Evolutionary conservation across 2,329 filamentous ascomycete genomes (phyloP), one percentile per base, ranked within the genome.

Genomic region (Penicillium italicum): DNA sequence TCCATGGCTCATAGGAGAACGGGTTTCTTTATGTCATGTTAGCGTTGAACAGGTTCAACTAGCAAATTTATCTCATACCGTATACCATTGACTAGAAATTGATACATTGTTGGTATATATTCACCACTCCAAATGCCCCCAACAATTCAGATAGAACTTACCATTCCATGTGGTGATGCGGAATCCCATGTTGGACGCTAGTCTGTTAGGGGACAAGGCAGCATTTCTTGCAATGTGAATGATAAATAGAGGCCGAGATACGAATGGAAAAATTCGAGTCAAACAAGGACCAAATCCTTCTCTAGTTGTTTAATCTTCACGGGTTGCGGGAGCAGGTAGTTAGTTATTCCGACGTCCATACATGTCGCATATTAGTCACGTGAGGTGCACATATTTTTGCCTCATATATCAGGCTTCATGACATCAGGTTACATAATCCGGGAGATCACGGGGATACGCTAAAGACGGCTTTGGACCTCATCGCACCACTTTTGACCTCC

Each of bases 91-190:
- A 91, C 88, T 91, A 60, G 10, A 12, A 22, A 20, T 4, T 18
- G 33, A 58, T 22, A 54, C 22, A 62, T 31, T 43, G 46, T 66
- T 68, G 76, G 70, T 50, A 64, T 47, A 37, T 31, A 53, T 45
- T 31, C n/a, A 24, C 12, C 14, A 37, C 10, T 33, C n/a, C 11
- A n/a, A 11, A 37, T n/a, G 14, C 14, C 20, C 44, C 47, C 24
- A 36, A 55, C 12, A 34, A 16, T 4, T 30, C 40, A 28, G 37
- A 37, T 33, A 26, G 24, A 34, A 63, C 81, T 69, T 73, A 90
- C 89, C 89, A 76, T 93, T 93, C 89, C 89, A 93, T 14, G 88
- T 90, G 3, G 90, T 94, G 65, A 96, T 90, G 58, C 91, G 86
- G 61, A 95, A 78, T 16, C 80, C 82, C 88, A 91, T 91, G 20